Evolutionary conservation across 1,139 yeast genomes (phyloP).

Genomic region (Candida gigantensis): DNA sequence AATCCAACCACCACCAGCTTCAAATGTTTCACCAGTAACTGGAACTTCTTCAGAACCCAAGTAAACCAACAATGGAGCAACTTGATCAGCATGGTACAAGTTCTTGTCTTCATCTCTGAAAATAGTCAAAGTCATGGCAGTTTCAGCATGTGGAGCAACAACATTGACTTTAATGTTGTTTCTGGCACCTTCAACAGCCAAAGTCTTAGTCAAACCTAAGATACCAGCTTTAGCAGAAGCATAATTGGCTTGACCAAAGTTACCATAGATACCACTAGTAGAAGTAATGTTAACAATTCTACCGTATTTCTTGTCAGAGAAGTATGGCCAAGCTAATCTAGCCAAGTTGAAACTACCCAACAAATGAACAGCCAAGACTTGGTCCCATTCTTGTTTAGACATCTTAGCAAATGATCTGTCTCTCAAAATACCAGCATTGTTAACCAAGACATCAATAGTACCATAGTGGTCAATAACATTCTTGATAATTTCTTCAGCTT

Average conservation of each 20-base stretch:
- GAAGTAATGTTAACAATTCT: slow-evolving; percentile 87
- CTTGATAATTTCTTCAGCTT: slow-evolving; percentile 75
- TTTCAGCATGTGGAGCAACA: slow-evolving; percentile 97
- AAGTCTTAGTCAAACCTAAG: slow-evolving; percentile 78
- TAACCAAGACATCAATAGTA: slow-evolving; percentile 79
- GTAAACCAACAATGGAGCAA: slow-evolving; percentile 85
- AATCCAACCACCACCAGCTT: slow-evolving; percentile 85
- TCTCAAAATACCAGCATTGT: slow-evolving; percentile 93
- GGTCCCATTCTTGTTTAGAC: slow-evolving; percentile 82
- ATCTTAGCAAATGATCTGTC: slow-evolving; percentile 87
- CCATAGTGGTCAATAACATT: slow-evolving; percentile 81
- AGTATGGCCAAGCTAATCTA: slow-evolving; percentile 92
- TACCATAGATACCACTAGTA: slow-evolving; percentile 95
- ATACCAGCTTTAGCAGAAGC: slow-evolving; percentile 92
- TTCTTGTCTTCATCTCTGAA: slow-evolving; percentile 76
- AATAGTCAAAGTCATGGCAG: slow-evolving; percentile 92
- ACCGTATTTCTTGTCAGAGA: slow-evolving; percentile 76
- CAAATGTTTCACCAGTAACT: slow-evolving; percentile 43
- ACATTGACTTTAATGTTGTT: slow-evolving; percentile 73
- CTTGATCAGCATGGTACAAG: slow-evolving; percentile 83
- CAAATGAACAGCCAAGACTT: slow-evolving; percentile 80
- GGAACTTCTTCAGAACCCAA: slow-evolving; percentile 76
- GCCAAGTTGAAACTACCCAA: slow-evolving; percentile 80
- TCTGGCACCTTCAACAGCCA: slow-evolving; percentile 89
- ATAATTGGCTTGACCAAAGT: slow-evolving; percentile 96